Evolutionary conservation across 768 basidiomycete species (phyloP).

Genomic region (Rickenella mellea): DNA sequence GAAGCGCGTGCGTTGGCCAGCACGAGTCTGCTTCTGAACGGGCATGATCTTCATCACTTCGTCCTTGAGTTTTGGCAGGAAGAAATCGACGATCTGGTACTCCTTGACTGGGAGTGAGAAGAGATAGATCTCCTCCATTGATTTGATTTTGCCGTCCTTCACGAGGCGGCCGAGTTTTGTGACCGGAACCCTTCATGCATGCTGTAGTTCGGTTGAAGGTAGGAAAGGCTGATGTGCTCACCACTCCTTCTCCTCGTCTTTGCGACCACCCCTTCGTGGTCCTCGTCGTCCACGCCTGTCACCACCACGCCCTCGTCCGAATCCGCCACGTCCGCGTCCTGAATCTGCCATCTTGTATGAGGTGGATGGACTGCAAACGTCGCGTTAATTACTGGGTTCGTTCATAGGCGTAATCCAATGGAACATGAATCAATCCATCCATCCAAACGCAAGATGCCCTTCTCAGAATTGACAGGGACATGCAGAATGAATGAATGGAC

Average conservation of each 20-base stretch:
- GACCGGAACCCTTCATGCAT: conserved; percentile 71
- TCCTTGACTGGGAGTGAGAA: conserved; percentile 99
- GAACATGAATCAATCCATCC: too few relatives aligned
- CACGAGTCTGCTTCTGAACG: conserved; percentile 99
- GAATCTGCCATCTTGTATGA: conserved; percentile 66
- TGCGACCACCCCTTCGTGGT: conserved; percentile 91
- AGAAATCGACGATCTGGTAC: conserved; percentile 98
- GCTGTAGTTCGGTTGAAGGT: not conserved
- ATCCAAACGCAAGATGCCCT: too few relatives aligned
- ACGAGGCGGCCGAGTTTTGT: conserved; percentile 99
- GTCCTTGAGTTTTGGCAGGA: conserved; percentile 98
- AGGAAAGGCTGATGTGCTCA: conserved; percentile 26
- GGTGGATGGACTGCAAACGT: conserved; percentile 13
- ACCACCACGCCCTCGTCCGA: conserved; percentile 73
- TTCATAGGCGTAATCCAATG: too few relatives aligned
- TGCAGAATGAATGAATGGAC: too few relatives aligned
- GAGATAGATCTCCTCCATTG: conserved; percentile 99
- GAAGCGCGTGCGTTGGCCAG: conserved; percentile 99
- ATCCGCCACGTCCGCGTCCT: conserved; percentile 86
- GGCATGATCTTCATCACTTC: conserved; percentile 99
- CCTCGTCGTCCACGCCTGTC: conserved; percentile 61
- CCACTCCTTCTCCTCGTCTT: conserved; percentile 99
- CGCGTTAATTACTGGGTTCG: conserved; percentile 3
- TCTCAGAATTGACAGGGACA: too few relatives aligned
- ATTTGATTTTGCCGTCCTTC: conserved; percentile 99